Base-by-base conservation (phyloP, 495 filamentous ascomycete species). In the Xylaria acuta region DNA sequence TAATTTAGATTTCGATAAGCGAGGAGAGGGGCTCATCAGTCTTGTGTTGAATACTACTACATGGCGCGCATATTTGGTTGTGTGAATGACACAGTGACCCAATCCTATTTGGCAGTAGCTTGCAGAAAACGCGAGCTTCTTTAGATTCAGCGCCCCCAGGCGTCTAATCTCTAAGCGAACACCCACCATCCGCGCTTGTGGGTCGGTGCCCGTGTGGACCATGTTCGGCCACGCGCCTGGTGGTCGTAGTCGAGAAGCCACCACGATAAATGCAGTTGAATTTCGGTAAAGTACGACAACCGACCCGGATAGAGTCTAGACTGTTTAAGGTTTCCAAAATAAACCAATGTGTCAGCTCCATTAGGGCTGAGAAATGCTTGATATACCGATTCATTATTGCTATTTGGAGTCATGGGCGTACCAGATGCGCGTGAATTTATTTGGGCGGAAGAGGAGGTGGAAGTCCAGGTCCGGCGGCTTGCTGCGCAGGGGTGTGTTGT, bases 1-100 rank as follows among this genome's bases (percentile, higher is more conserved):
- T 38, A 70, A 64, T n/a, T 53, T 51, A 65, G 62, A 38, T 45
- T 67, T 72, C 63, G 70, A 72, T 66, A 64, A 72, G 70, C 70
- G 70, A 72, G 63, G 30, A 49, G 36, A 66, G 49, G 67, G 22
- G 51, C 70, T 60, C 30, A 49, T 43, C 27, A 12, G 56, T 27
- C 56, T 59, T 34, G 16, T 47, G 41, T 45, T 32, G 36, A 66
- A 51, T 60, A 60, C 58, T 60, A 38, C 58, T 38, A 56, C 38
- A 22, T 14, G 27, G 30, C 27, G 45, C 40, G 25, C 41, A 65
- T 65, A 65, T 47, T 54, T 67, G 64, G 64, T 22, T 32, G 30
- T 9, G 16, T 43, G 65, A 67, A 56, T 40, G 49, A 22, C 6
- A 45, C 9, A 43, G 67, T 69, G 16, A 69, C 40, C 14, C 16